These are phyloP conservation scores for Chlorencoelia australis DNA, from an alignment of 2,329 filamentous ascomycete genomes.

Conservation along the genomic window DNA sequence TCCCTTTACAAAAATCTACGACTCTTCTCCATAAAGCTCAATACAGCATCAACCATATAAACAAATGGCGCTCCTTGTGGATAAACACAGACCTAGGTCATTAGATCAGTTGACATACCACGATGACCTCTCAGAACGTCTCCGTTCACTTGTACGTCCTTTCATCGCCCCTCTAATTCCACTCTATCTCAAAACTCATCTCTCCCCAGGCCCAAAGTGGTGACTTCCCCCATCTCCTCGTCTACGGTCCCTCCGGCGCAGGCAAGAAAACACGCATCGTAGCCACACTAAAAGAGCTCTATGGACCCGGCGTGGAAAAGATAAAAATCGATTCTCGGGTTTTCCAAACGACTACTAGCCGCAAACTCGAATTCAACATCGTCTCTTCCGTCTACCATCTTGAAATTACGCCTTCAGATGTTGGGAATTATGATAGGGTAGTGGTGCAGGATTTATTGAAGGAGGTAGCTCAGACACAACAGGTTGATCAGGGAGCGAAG, in stretches of 20 bases:
- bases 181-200: slow-evolving; percentile 8
- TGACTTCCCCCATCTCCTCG: slow-evolving; percentile 94
- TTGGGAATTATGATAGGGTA: slow-evolving; percentile 91
- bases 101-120: slow-evolving; percentile 80
- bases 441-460: slow-evolving; percentile 94
- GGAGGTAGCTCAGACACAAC: slow-evolving; percentile 96
- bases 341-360: slow-evolving; percentile 90
- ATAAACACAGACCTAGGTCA: slow-evolving; percentile 63
- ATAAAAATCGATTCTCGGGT: slow-evolving; percentile 98
- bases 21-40: no score
- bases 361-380: slow-evolving; percentile 99
- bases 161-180: background rate
- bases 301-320: slow-evolving; percentile 95
- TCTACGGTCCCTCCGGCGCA: slow-evolving; percentile 92
- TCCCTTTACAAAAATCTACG: no score
- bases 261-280: slow-evolving; percentile 98
- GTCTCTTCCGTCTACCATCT: slow-evolving; percentile 95
- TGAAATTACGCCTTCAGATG: slow-evolving; percentile 94
- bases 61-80: slow-evolving; percentile 57
- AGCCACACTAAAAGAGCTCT: slow-evolving; percentile 88
- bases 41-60: background rate
- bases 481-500: slow-evolving; percentile 85
- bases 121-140: slow-evolving; percentile 72
- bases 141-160: slow-evolving; percentile 67
- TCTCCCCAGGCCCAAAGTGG: slow-evolving; percentile 73